Evolutionary conservation across 306 rosid genomes (phyloP).

Genomic region (Sicyos edulis): DNA sequence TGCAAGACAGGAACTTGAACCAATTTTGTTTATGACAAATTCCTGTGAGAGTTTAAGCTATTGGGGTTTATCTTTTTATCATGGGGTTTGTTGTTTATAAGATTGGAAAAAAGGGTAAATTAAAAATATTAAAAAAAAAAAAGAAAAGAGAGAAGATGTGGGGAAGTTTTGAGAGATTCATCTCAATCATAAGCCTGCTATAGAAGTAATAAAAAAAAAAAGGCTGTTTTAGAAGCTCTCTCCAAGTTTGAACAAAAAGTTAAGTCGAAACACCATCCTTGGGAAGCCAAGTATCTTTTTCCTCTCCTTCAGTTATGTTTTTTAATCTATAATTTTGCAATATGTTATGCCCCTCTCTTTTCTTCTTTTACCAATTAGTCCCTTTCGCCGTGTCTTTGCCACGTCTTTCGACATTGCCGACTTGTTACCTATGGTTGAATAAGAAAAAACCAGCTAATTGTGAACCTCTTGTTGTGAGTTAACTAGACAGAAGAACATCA

Average conservation of each 20-base stretch:
- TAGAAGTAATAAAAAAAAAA: conserved; percentile 19
- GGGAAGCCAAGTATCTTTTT: conserved; percentile 23
- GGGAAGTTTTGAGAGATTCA: conserved; percentile 19
- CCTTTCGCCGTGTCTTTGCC: background rate
- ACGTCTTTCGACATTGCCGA: background rate
- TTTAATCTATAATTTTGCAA: background rate
- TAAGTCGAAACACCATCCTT: conserved; percentile 10
- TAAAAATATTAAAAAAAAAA: background rate
- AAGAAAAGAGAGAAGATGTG: background rate
- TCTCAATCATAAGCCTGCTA: conserved; percentile 20
- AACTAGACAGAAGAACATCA: too few relatives aligned
- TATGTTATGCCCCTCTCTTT: background rate
- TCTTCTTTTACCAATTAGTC: background rate
- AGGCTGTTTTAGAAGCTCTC: conserved; percentile 24
- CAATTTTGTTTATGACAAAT: background rate
- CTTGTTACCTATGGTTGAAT: background rate
- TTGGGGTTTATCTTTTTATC: background rate
- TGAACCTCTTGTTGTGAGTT: too few relatives aligned
- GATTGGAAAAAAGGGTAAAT: conserved; percentile 7
- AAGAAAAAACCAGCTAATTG: too few relatives aligned
- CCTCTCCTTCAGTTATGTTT: background rate
- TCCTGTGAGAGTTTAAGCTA: background rate
- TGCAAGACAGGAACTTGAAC: background rate
- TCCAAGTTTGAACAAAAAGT: conserved; percentile 24
- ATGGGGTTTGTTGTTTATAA: conserved; percentile 8